A percentile compares a stretch with the other conserved stretches of the same genome.
Evolutionary conservation across 352 stramenopile species (phyloP).

Genomic region (Globisporangium canariense): DNA sequence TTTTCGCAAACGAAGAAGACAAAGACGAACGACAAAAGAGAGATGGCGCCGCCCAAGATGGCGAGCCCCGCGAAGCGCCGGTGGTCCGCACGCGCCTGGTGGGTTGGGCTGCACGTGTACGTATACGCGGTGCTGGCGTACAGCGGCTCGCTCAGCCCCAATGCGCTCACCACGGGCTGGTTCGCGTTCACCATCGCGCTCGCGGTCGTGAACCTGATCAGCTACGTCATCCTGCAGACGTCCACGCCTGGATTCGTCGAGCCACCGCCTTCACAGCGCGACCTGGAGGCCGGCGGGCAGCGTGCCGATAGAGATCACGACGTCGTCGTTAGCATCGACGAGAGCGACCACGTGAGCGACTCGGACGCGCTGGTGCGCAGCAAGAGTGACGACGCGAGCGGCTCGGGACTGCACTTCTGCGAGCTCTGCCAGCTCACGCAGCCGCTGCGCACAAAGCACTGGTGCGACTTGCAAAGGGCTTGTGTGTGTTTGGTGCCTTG

Average conservation of each 20-base stretch:
- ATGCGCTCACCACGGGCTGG: conserved; percentile 31
- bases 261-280: neutral
- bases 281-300: conserved; percentile 20
- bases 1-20: no score
- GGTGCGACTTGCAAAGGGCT: conserved; percentile 20
- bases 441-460: conserved; percentile 71
- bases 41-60: no score
- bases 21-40: no score
- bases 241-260: conserved; percentile 61
- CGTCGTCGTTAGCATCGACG: neutral
- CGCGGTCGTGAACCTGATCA: conserved; percentile 32
- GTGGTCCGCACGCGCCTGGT: conserved; percentile 32
- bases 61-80: no score
- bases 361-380: conserved; percentile 28
- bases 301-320: no score
- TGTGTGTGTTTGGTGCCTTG: neutral
- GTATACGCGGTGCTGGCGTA: conserved; percentile 49
- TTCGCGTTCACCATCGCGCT: conserved; percentile 39
- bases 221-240: conserved; percentile 55
- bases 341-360: conserved; percentile 25
- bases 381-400: neutral
- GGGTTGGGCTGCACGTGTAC: conserved; percentile 59
- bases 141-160: conserved; percentile 26
- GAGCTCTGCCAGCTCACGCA: conserved; percentile 57
- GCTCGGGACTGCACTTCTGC: conserved; percentile 40